These are phyloP conservation scores for Agrocybe pediades DNA, from an alignment of 768 basidiomycete genomes.

Conservation along the genomic window DNA sequence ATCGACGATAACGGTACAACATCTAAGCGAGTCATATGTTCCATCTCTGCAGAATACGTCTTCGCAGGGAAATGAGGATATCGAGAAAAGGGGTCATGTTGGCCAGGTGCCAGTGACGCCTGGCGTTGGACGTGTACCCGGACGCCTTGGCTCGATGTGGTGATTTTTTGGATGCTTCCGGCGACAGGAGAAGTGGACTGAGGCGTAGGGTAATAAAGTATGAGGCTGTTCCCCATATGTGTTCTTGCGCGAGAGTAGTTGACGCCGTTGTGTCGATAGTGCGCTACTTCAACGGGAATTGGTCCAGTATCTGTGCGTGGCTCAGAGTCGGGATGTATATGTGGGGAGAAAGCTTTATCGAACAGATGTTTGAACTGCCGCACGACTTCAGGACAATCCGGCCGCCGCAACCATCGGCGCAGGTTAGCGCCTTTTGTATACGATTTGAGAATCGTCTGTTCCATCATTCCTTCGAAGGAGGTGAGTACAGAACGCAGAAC, in stretches of 20 bases:
- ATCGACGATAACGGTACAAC: conserved; percentile 18
- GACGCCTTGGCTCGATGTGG: neutral
- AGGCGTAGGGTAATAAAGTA: conserved; percentile 18
- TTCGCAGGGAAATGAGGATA: conserved; percentile 23
- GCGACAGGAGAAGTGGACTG: conserved; percentile 9
- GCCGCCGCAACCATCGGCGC: conserved; percentile 7
- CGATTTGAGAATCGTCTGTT: conserved; percentile 17
- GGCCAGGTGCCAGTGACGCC: neutral
- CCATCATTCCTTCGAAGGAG: conserved; percentile 15
- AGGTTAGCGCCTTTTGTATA: conserved; percentile 18
- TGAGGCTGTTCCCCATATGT: conserved; percentile 26
- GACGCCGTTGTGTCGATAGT: conserved; percentile 8
- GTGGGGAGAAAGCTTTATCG: conserved; percentile 10
- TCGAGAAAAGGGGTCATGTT: conserved; percentile 15
- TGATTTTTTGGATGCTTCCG: conserved; percentile 22
- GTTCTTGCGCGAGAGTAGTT: conserved; percentile 16
- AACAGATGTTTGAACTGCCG: conserved; percentile 12
- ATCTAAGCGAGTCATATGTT: conserved; percentile 5
- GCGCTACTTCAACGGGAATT: conserved; percentile 8
- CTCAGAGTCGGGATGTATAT: neutral
- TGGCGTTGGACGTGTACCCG: conserved; percentile 16
- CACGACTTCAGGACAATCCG: conserved; percentile 11
- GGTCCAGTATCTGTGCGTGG: neutral
- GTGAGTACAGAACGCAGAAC: conserved; percentile 7
- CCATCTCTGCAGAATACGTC: conserved; percentile 17